phyloP scores from a whole-genome alignment of 2,329 filamentous ascomycete species.

The Dothidotthia symphoricarpi region DNA sequence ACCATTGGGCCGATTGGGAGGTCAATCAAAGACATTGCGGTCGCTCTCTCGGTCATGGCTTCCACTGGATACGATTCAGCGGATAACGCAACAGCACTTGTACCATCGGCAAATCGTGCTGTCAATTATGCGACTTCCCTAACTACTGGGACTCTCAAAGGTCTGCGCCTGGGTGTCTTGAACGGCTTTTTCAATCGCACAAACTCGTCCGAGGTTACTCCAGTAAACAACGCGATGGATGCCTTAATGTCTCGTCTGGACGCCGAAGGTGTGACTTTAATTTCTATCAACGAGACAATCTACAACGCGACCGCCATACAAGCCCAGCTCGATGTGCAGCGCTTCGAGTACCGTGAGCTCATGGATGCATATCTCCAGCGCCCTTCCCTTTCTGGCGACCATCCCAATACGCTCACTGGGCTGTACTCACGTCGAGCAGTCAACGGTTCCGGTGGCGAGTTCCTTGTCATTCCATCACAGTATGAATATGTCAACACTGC shows the following conservation, averaged over 20 bases:
- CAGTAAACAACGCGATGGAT: conserved; percentile 57
- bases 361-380: conserved; percentile 57
- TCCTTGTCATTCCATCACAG: conserved; percentile 60
- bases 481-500: conserved; percentile 56
- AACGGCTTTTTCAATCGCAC: conserved; percentile 60
- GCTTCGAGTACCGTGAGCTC: conserved; percentile 58
- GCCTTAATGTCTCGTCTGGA: conserved; percentile 48
- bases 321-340: conserved; percentile 57
- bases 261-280: conserved; percentile 50
- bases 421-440: conserved; percentile 47
- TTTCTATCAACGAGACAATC: conserved; percentile 50
- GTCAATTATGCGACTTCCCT: conserved; percentile 51
- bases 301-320: conserved; percentile 56
- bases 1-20: conserved; percentile 56
- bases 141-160: conserved; percentile 34
- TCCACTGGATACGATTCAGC: conserved; percentile 50
- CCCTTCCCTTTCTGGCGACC: conserved; percentile 43
- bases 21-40: conserved; percentile 52
- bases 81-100: conserved; percentile 55
- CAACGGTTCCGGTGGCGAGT: conserved; percentile 44
- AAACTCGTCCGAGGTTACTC: conserved; percentile 52
- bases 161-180: conserved; percentile 51
- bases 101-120: conserved; percentile 43
- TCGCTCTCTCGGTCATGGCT: conserved; percentile 55
- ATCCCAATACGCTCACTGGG: conserved; percentile 49